Conservation (phyloP, 2,329 filamentous ascomycete genomes). For the Penicillium brasilianum region DNA sequence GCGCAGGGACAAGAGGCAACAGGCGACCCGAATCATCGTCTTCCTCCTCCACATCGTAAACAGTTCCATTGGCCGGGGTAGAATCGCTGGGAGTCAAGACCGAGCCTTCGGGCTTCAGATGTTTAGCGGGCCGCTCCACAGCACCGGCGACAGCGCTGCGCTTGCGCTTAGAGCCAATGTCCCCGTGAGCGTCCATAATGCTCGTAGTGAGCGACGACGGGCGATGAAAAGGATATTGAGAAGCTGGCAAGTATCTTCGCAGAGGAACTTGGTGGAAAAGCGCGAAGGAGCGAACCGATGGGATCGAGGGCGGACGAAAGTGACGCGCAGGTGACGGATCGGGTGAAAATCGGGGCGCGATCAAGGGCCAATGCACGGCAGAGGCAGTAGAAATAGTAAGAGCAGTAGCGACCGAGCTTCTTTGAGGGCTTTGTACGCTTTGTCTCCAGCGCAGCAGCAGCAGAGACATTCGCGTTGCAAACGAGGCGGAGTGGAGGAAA, state of each 20-base stretch:
- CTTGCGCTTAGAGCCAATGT: conserved; percentile 60
- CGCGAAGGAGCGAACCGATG: conserved; percentile 17
- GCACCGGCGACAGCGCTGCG: conserved; percentile 55
- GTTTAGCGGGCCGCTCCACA: conserved; percentile 60
- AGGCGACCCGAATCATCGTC: conserved; percentile 51
- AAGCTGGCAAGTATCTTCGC: conserved; percentile 14
- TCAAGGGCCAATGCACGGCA: conserved; percentile 22
- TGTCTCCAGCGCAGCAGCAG: conserved; percentile 17
- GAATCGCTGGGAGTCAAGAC: conserved; percentile 47
- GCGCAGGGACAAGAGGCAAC: conserved; percentile 53
- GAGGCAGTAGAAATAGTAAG: conserved; percentile 19
- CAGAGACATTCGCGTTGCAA: conserved; percentile 43
- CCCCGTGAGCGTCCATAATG: conserved; percentile 57
- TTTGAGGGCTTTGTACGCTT: conserved; percentile 6
- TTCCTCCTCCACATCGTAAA: conserved; percentile 52
- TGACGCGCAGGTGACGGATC: conserved; percentile 19
- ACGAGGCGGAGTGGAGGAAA: conserved; percentile 25
- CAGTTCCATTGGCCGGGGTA: conserved; percentile 50
- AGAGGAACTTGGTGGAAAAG: conserved; percentile 21
- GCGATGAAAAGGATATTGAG: conserved; percentile 13
- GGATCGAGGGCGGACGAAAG: conserved; percentile 17
- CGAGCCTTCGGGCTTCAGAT: conserved; percentile 56
- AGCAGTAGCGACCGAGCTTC: conserved; percentile 14
- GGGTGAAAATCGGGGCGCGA: conserved; percentile 7
- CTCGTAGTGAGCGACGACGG: conserved; percentile 16